Evolutionary conservation across 331 rosid species (phyloP), one percentile per base, ranked within the genome.

Genomic region (Pyrus hybrid): DNA sequence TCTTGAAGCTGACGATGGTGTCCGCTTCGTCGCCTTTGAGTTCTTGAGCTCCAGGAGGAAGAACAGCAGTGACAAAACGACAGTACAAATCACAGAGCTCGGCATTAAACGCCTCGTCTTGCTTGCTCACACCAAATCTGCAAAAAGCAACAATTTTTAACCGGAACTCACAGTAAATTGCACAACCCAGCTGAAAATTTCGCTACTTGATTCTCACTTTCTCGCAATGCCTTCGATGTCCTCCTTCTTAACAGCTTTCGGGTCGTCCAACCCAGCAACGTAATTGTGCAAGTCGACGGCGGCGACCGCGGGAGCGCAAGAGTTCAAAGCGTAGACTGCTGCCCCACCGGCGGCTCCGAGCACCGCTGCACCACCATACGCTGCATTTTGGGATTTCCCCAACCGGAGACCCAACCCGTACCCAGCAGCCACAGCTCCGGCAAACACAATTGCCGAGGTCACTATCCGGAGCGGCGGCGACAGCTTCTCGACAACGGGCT

Each of bases 51-150:
- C 85, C 97, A 33, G 93, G 90, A 57, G 99, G 97, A 76, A 95
- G 85, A 71, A 90, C 93, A 60, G 92, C 81, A 67, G 91, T 81
- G 5, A 95, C 96, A 76, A 87, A 95, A 89, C 84, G 89, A 23
- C 87, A 71, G 76, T 93, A 93, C 45, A 93, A 85, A 76, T 87
- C 93, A 83, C 85, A 86, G 33, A 93, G 93, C 89, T 93, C 98
- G 5, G 91, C 89, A 73, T 82, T 89, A 70, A 93, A 93, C n/a
- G 95, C 93, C 78, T 91, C 97, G n/a, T 93, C 91, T 71, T 87
- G 89, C 85, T 91, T 93, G 89, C 82, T 93, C 77, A 93, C 97
- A 63, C 98, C 98, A 77, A 81, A 93, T 79, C 98, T 93, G 79
- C 63, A 77, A 58, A 57, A 45, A 29, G 28, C 5, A 26, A 73